Evolutionary conservation across 2,329 filamentous ascomycete genomes (phyloP), one percentile per base, ranked within the genome.

Genomic region (Penicillium polonicum): DNA sequence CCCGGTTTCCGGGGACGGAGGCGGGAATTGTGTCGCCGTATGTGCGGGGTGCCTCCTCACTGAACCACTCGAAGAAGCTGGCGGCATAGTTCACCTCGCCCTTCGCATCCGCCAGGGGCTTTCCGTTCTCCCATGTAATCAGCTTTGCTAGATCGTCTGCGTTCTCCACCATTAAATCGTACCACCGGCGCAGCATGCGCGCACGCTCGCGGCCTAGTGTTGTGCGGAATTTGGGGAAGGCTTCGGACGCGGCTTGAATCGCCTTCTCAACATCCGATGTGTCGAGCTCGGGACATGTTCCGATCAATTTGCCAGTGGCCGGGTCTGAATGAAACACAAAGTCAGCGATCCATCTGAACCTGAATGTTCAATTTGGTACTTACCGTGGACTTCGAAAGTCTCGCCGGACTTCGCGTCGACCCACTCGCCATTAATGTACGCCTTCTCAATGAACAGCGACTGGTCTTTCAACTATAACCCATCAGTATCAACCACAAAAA

Each of bases 401-500:
- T 95, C 87, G 71, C 91, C 91, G 0, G 91, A 96, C 70, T 86
- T 85, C 66, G 93, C 90, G 67, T 84, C 83, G 61, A 95, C 85
- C 90, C 92, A 99, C 83, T 96, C 84, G 70, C 94, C 94, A 73
- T 99, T 93, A 70, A 97, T 87, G 72, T 93, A 97, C 69, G 86
- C 78, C 72, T 92, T 85, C 66, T 88, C 85, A 80, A 95, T 97
- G 69, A 97, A 85, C 59, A 99, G 84, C 25, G 88, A 90, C 36
- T 85, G 84, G 67, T 93, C 90, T 70, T 87, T 90, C 69, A 93
- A 85, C 88, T 92, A 50, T 6, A 48, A 41, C 0, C 2, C 5
- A 33, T 66, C 27, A 67, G 52, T 31, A 21, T n/a, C 6, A 10
- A 8, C 12, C 12, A 33, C 6, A 36, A 19, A 10, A 7, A 5